Conservation (phyloP, 495 filamentous ascomycete species). For the Lepraria neglecta region DNA sequence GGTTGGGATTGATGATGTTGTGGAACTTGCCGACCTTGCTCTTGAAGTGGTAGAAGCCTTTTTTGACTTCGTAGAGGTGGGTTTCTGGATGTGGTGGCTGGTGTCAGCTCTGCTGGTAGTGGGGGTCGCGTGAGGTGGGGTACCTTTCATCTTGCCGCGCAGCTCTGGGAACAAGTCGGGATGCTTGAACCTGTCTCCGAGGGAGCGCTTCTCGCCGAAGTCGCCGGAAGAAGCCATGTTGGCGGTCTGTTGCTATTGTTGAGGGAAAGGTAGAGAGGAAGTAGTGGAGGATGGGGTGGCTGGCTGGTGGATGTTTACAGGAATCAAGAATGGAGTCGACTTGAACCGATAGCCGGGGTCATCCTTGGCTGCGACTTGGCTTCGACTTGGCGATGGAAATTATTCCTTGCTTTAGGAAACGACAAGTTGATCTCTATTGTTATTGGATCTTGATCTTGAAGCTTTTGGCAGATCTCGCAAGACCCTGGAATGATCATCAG, state of each 20-base stretch:
- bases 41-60: slow-evolving; percentile 49
- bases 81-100: slow-evolving; percentile 25
- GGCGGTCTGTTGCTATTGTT: not conserved
- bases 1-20: slow-evolving; percentile 77
- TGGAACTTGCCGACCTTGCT: slow-evolving; percentile 61
- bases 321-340: not conserved
- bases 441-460: not conserved
- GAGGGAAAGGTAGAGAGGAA: not conserved
- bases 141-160: slow-evolving; percentile 18
- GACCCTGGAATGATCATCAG: slow-evolving; percentile 8
- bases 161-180: slow-evolving; percentile 17
- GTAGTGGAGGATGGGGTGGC: not conserved
- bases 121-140: not conserved
- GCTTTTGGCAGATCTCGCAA: not conserved
- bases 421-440: not conserved
- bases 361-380: slow-evolving; percentile 18
- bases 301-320: not conserved
- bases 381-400: slow-evolving; percentile 1
- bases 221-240: slow-evolving; percentile 5
- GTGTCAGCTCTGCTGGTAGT: not conserved
- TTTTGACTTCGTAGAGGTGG: slow-evolving; percentile 43
- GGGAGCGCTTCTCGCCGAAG: not conserved
- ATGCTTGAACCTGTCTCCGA: slow-evolving; percentile 18
- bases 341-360: not conserved
- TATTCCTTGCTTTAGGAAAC: not conserved